Evolutionary conservation across 1,139 yeast species (phyloP).

Genomic region (Saccharomyces hybrid): DNA sequence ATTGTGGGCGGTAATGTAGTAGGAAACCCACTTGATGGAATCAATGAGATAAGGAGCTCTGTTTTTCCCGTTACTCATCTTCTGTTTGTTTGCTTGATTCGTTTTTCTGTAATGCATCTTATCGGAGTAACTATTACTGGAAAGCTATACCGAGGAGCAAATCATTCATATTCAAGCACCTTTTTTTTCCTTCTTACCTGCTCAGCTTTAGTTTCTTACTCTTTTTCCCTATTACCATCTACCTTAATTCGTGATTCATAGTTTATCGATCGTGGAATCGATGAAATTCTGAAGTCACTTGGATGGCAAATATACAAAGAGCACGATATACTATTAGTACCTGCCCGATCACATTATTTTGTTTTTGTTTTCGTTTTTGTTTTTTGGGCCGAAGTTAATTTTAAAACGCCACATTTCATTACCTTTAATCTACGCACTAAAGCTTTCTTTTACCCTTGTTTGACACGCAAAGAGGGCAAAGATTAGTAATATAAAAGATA

Average conservation of each 20-base stretch:
- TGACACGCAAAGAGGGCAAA: background rate
- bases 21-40: background rate
- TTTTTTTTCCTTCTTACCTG: background rate
- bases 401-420: background rate
- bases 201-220: background rate
- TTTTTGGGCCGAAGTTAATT: background rate
- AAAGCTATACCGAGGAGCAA: background rate
- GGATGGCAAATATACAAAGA: too few relatives aligned
- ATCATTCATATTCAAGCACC: background rate
- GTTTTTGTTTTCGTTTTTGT: background rate
- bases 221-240: background rate
- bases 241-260: background rate
- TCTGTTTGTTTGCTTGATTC: background rate
- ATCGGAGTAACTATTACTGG: background rate
- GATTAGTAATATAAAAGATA: background rate
- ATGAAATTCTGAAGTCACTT: background rate
- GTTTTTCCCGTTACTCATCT: background rate
- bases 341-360: background rate
- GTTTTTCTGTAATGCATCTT: background rate
- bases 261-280: background rate
- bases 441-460: background rate
- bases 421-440: background rate
- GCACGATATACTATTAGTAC: background rate
- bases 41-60: slow-evolving; percentile 1
- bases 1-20: background rate